Conservation (phyloP, 768 basidiomycete genomes). For the Agaricus sinodeliciosus region DNA sequence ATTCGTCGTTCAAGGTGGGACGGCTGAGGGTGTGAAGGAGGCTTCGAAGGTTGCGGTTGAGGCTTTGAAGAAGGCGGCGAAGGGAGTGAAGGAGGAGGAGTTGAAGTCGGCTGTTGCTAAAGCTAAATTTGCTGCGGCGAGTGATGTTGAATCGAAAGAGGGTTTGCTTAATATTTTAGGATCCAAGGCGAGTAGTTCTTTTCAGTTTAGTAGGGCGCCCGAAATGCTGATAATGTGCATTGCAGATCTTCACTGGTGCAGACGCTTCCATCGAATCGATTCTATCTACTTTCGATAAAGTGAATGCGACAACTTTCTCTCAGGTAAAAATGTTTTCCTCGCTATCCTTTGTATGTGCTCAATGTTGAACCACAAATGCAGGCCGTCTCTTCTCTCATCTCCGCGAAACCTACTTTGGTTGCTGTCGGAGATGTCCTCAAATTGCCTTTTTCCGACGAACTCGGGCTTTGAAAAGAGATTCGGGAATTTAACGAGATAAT, state of each 20-base stretch:
- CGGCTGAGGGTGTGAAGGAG: conserved; percentile 54
- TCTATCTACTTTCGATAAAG: conserved; percentile 64
- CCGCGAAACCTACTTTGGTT: conserved; percentile 80
- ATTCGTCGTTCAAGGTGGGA: conserved; percentile 67
- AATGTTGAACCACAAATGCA: conserved; percentile 17
- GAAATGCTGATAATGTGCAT: not conserved
- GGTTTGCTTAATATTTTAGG: conserved; percentile 59
- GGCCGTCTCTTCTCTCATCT: conserved; percentile 62
- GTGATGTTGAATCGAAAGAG: conserved; percentile 58
- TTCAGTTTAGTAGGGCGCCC: conserved; percentile 4
- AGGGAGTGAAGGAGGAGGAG: conserved; percentile 57
- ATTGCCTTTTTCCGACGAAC: conserved; percentile 80
- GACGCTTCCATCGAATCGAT: conserved; percentile 52
- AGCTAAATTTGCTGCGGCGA: conserved; percentile 82
- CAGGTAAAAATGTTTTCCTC: conserved; percentile 42
- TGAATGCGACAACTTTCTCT: conserved; percentile 58
- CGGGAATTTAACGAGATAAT: not conserved
- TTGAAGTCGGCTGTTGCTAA: conserved; percentile 79
- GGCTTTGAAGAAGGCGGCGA: conserved; percentile 58
- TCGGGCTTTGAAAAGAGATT: conserved; percentile 56
- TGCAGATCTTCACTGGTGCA: conserved; percentile 52
- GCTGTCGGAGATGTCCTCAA: conserved; percentile 72
- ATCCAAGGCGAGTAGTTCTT: conserved; percentile 43
- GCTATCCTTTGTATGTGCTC: not conserved
- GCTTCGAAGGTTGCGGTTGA: conserved; percentile 65